Evolutionary conservation across 192 early-diverging fungal genomes (phyloP), one percentile per base, ranked within the genome.

Genomic region (Dissophora ornata): DNA sequence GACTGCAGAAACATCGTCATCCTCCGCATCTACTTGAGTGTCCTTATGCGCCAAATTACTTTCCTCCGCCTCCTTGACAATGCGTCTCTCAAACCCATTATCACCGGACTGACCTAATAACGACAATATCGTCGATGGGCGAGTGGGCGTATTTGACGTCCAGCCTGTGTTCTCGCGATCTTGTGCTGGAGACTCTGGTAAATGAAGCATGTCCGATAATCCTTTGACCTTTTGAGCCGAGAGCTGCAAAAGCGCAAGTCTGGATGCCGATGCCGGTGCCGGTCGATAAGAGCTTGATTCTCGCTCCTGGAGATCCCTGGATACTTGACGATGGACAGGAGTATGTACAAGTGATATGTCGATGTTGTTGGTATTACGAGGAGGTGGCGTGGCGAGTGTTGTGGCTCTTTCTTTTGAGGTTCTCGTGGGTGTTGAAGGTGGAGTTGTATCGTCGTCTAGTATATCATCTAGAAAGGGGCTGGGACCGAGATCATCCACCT

Each of bases 191-290:
- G 56, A 1, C 9, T 25, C 4, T 9, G 66, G 55, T 28, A 36
- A 40, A 38, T 68, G 66, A 11, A 68, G 66, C 5, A 68, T 51
- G 26, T 69, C 67, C 15, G 67, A 30, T 18, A 69, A 30, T 5
- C 49, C 46, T 19, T 26, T 30, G 21, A 60, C 21, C 30, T 54
- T 69, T 59, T 59, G 57, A 34, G 56, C 67, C 3, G 67, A 59
- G n/a, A 69, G 67, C 29, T 60, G 57, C 15, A 53, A n/a, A 16
- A 69, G 57, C 7, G 56, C 67, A 1, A 60, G 24, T 38, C 67
- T 59, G 6, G 57, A 52, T 1, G 67, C 41, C 0, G 67, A 60
- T 1, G 24, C 46, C 1, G 66, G 66, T 21, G 66, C 58, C 6
- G 51, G 19, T 1, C 9, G 19, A 42, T 6, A 19, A 54, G 41